Conservation (phyloP, 1,139 yeast species). For the Geotrichum macrosporum region DNA sequence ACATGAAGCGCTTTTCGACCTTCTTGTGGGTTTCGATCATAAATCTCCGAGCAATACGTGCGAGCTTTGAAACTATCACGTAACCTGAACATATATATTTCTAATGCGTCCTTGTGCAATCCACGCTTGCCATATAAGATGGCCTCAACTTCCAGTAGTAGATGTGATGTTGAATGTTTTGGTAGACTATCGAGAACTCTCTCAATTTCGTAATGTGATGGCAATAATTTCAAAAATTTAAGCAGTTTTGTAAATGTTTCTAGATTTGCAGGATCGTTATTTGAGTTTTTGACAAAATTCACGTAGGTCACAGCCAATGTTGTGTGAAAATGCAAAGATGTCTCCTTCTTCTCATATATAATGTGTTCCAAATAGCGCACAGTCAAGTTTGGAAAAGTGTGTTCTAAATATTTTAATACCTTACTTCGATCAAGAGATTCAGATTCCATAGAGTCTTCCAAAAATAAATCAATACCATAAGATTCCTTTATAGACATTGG, state of each 20-base stretch:
- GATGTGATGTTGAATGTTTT: conserved; percentile 13
- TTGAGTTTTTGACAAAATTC: conserved; percentile 27
- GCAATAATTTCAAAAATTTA: conserved; percentile 32
- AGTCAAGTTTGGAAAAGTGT: conserved; percentile 39
- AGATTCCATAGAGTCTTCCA: conserved; percentile 62
- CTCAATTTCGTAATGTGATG: conserved; percentile 37
- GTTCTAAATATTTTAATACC: conserved; percentile 48
- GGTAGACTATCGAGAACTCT: conserved; percentile 35
- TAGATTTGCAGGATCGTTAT: conserved; percentile 14
- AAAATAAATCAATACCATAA: conserved; percentile 53
- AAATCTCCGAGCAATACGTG: conserved; percentile 52
- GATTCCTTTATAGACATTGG: conserved; percentile 45
- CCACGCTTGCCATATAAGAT: conserved; percentile 57
- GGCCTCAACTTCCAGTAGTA: conserved; percentile 47
- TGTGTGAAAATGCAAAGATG: conserved; percentile 48
- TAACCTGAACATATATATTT: conserved; percentile 56
- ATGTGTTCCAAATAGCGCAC: conserved; percentile 61
- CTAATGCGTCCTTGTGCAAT: conserved; percentile 63
- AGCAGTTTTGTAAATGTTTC: conserved; percentile 30
- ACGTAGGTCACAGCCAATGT: conserved; percentile 57
- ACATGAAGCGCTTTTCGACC: conserved; percentile 42
- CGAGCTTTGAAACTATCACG: conserved; percentile 57
- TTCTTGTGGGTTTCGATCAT: conserved; percentile 38
- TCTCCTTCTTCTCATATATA: conserved; percentile 44
- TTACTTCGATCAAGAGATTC: conserved; percentile 52